These are phyloP conservation scores for Aspergillus spinulosporus DNA, from an alignment of 2,329 filamentous ascomycete genomes.

Conservation along the genomic window DNA sequence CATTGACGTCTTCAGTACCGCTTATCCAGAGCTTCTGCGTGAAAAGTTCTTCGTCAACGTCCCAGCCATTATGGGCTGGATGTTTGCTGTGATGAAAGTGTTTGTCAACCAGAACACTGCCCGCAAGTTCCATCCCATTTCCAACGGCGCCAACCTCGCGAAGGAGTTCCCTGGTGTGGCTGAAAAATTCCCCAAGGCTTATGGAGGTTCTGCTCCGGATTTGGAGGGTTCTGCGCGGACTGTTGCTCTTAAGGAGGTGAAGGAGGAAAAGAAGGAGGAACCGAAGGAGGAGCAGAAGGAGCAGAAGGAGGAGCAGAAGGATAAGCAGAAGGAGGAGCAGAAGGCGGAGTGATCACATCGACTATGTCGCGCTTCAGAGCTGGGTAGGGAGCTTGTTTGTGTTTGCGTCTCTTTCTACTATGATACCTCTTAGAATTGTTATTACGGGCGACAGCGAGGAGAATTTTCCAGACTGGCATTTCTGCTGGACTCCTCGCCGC, in stretches of 20 bases:
- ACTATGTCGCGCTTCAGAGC: neutral
- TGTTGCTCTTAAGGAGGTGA: constrained; percentile 28
- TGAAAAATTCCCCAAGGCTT: constrained; percentile 68
- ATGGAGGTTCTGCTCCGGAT: constrained; percentile 71
- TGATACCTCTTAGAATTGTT: constrained; percentile 17
- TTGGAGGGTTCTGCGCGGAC: constrained; percentile 44
- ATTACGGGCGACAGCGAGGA: neutral
- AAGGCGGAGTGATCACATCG: neutral
- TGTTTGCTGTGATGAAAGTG: constrained; percentile 73
- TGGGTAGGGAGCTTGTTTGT: neutral
- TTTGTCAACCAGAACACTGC: constrained; percentile 72
- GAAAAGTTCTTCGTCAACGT: constrained; percentile 98
- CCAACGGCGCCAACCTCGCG: constrained; percentile 69
- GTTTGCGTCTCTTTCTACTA: constrained; percentile 4
- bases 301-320: neutral
- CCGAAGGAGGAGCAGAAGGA: neutral
- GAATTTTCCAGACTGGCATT: constrained; percentile 1
- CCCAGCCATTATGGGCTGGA: constrained; percentile 85
- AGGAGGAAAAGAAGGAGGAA: neutral
- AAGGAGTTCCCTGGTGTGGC: constrained; percentile 60
- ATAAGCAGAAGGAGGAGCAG: neutral
- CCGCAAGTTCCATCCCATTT: constrained; percentile 77
- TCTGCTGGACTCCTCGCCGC: constrained; percentile 1
- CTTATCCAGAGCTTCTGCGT: constrained; percentile 84
- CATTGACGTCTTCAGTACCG: constrained; percentile 75